Evolutionary conservation across 768 basidiomycete species (phyloP), one percentile per base, ranked within the genome.

Genomic region (Suillus discolor): DNA sequence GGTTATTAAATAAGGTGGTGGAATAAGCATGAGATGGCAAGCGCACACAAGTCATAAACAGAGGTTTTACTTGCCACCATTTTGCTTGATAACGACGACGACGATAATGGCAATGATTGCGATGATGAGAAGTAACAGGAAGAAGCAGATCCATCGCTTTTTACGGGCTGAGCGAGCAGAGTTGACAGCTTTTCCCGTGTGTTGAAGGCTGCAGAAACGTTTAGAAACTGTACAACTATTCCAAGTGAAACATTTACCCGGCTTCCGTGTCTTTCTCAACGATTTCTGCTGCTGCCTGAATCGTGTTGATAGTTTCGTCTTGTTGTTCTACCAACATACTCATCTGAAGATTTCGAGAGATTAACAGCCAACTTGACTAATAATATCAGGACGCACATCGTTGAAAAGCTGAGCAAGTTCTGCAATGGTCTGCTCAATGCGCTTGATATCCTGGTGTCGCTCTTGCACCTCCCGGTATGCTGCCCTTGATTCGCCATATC

Each of bases 381-480:
- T 28, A 41, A 28, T 39, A 16, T 18, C 57, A 31, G 49, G 42
- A 81, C 89, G 51, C 63, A 94, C 94, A 74, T 99, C 97, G 75
- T 95, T 95, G 83, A 98, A 97, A 71, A 99, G 82, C 73, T 97
- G 94, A 12, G 95, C 96, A 54, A 99, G 87, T 79, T 99, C 94
- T 16, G 88, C 89, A 54, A 99, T 81, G 12, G 96, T 99, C 79
- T 87, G 86, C 78, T 98, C 97, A 72, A 99, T 99, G 72, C 91
- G 91, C 78, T 94, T 89, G 77, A 99, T 93, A 71, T 99, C 96
- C 76, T 92, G 92, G 73, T 99, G 96, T 66, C 97, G 90, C 72
- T 91, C 93, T 80, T 99, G 97, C n/a, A 98, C 97, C 75, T 99
- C 97, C 61, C 90, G 88, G 78, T 96, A 97, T 4, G 96, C 96